phyloP scores from a whole-genome alignment of 345 rosid species.

The Iberis pinnata region DNA sequence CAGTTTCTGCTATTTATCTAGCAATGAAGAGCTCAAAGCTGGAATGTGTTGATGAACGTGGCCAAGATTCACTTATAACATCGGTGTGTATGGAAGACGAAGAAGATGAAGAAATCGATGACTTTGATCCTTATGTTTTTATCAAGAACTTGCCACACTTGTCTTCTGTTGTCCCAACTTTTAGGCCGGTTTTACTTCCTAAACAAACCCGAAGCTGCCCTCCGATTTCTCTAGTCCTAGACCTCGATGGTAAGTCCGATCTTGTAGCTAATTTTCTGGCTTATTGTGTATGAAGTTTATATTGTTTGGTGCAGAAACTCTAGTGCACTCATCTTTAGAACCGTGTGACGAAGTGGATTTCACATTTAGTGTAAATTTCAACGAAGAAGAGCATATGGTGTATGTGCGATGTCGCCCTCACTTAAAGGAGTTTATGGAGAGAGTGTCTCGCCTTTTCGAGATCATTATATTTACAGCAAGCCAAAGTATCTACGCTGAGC shows the following conservation, averaged over 20 bases:
- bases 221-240: slow-evolving; percentile 82
- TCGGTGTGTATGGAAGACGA: slow-evolving; percentile 62
- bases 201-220: slow-evolving; percentile 98
- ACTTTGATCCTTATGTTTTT: slow-evolving; percentile 85
- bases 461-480: slow-evolving; percentile 96
- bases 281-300: background rate
- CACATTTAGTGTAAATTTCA: slow-evolving; percentile 83
- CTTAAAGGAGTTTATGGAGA: slow-evolving; percentile 84
- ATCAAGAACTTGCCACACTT: slow-evolving; percentile 86
- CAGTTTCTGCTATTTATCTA: slow-evolving; percentile 85
- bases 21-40: slow-evolving; percentile 96
- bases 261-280: background rate
- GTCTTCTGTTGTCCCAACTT: slow-evolving; percentile 81
- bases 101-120: slow-evolving; percentile 72
- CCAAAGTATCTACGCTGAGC: slow-evolving; percentile 94
- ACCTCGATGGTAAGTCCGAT: slow-evolving; percentile 77
- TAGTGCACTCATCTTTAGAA: slow-evolving; percentile 88
- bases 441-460: slow-evolving; percentile 77
- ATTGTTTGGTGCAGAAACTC: slow-evolving; percentile 55
- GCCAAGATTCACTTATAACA: slow-evolving; percentile 63
- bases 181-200: slow-evolving; percentile 78
- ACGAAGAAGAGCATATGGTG: slow-evolving; percentile 74
- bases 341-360: slow-evolving; percentile 86
- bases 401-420: slow-evolving; percentile 92
- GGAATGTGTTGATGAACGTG: slow-evolving; percentile 81